Percentiles rank a stretch among this genome's conserved stretches.
Evolutionary conservation across 1,284 basidiomycete species (phyloP).

Genomic region (Cutaneotrichosporon arboriforme): DNA sequence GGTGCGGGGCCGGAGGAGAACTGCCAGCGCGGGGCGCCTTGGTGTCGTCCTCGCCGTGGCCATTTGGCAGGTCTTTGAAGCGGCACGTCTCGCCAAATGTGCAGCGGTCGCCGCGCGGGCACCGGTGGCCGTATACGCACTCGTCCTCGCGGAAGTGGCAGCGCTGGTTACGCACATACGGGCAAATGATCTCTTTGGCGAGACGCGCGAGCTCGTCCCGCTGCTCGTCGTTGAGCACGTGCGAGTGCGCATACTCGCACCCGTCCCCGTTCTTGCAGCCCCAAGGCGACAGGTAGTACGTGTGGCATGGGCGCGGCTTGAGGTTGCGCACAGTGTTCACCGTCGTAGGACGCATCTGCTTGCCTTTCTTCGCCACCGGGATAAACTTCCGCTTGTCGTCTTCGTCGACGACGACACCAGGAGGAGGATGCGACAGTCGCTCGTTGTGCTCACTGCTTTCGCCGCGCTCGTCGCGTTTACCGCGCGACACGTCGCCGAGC

Average conservation of each 20-base stretch:
- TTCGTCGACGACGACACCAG: conserved; percentile 11
- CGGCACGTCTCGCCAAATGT: conserved; percentile 37
- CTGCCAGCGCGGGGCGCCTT: neutral
- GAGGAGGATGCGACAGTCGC: too few relatives aligned
- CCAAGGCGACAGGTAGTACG: conserved; percentile 22
- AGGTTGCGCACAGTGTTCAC: conserved; percentile 20
- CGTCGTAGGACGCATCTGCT: conserved; percentile 8
- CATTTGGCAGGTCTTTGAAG: conserved; percentile 33
- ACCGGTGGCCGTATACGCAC: conserved; percentile 40
- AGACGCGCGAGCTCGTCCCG: conserved; percentile 31
- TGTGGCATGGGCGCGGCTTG: conserved; percentile 22
- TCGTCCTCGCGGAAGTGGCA: conserved; percentile 38
- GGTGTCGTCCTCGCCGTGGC: conserved; percentile 27
- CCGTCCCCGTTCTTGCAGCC: conserved; percentile 35
- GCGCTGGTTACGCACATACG: conserved; percentile 28
- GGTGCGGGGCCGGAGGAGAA: neutral
- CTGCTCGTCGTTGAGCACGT: conserved; percentile 34
- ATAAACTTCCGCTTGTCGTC: conserved; percentile 7
- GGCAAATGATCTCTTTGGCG: conserved; percentile 41
- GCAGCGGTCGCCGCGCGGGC: conserved; percentile 30
- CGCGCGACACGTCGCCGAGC: neutral
- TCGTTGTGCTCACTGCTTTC: too few relatives aligned
- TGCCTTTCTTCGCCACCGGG: conserved; percentile 7
- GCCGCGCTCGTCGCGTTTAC: neutral
- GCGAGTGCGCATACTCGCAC: conserved; percentile 40